Evolutionary conservation across 148 eudicot genomes (phyloP).

Genomic region (Beta vulgaris): DNA sequence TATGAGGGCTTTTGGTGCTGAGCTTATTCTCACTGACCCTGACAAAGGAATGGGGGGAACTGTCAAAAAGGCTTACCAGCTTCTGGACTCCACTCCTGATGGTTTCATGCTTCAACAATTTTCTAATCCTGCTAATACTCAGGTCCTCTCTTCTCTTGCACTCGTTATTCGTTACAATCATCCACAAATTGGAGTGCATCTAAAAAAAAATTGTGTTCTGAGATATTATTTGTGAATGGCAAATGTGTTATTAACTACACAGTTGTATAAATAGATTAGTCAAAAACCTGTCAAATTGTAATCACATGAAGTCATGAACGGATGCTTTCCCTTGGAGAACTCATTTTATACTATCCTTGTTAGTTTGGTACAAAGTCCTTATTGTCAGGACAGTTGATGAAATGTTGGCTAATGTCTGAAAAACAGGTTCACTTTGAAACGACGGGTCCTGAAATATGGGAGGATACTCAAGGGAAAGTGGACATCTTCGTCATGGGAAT

Average conservation of each 20-base stretch:
- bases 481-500: conserved; percentile 98
- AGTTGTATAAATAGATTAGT: background rate
- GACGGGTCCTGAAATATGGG: conserved; percentile 99
- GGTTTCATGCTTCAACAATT: conserved; percentile 96
- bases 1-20: conserved; percentile 93
- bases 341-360: too few relatives aligned
- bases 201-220: too few relatives aligned
- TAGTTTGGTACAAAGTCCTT: too few relatives aligned
- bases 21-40: conserved; percentile 82
- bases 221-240: background rate
- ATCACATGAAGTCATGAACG: background rate
- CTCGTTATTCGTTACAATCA: background rate
- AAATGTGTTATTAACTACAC: background rate
- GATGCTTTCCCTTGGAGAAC: background rate
- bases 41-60: conserved; percentile 96
- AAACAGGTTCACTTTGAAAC: conserved; percentile 89
- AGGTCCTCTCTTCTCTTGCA: conserved; percentile 36
- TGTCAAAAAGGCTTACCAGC: conserved; percentile 85
- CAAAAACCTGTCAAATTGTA: too few relatives aligned
- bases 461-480: conserved; percentile 81
- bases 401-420: background rate
- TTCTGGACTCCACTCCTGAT: conserved; percentile 67
- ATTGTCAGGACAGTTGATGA: background rate
- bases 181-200: background rate
- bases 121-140: conserved; percentile 77